Percentiles rank a stretch among this genome's conserved stretches.
Evolutionary conservation across 805 yeast genomes (phyloP).

Genomic region (Myxozyma mucilagina): DNA sequence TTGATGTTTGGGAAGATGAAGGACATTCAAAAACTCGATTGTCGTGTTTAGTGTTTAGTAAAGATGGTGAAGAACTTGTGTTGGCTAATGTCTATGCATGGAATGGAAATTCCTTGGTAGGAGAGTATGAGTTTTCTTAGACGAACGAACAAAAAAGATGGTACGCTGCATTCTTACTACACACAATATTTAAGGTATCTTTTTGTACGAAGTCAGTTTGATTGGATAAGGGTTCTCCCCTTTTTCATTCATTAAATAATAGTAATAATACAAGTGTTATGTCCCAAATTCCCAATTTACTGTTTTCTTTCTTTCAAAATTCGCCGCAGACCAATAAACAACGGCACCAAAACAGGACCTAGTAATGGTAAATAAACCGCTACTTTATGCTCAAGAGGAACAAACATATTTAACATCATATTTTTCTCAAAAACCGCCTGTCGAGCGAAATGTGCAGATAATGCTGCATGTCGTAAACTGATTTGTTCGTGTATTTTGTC

Average conservation of each 20-base stretch:
- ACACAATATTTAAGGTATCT: background rate
- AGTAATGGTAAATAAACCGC: slow-evolving; percentile 89
- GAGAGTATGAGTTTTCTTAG: slow-evolving; percentile 19
- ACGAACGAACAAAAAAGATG: background rate
- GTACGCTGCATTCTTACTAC: background rate
- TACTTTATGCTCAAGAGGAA: slow-evolving; percentile 92
- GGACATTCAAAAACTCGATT: slow-evolving; percentile 14
- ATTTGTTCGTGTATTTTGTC: slow-evolving; percentile 1
- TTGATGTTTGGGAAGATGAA: slow-evolving; percentile 25
- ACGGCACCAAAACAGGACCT: slow-evolving; percentile 79
- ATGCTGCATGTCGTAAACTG: slow-evolving; percentile 42
- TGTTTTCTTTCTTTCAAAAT: slow-evolving; percentile 34
- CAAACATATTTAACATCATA: slow-evolving; percentile 92
- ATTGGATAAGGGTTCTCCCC: background rate
- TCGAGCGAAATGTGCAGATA: slow-evolving; percentile 62
- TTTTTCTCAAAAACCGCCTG: slow-evolving; percentile 88
- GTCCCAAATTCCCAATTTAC: background rate
- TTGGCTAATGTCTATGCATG: slow-evolving; percentile 15
- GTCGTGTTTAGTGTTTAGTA: slow-evolving; percentile 4
- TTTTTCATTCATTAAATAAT: background rate
- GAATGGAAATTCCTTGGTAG: slow-evolving; percentile 24
- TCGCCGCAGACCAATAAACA: slow-evolving; percentile 39
- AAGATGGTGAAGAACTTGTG: background rate
- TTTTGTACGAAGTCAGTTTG: background rate
- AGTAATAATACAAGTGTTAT: background rate